Evolutionary conservation across 1,284 basidiomycete genomes (phyloP).

Genomic region (Paramarasmius palmivorus): DNA sequence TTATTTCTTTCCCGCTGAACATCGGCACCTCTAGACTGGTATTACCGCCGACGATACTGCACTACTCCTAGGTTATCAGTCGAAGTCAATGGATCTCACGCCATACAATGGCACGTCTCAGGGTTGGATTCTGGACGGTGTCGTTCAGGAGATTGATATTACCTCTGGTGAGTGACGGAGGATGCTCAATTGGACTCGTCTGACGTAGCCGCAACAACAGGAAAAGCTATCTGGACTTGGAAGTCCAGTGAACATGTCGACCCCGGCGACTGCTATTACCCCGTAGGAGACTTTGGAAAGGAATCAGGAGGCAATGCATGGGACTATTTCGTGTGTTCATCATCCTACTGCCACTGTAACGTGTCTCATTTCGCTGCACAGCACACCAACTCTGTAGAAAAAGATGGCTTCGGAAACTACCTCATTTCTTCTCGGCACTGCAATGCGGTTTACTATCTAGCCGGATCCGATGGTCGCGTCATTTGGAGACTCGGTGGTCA

Average conservation of each 20-base stretch:
- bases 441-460: slow-evolving; percentile 14
- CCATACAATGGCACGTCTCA: background rate
- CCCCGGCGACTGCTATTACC: slow-evolving; percentile 9
- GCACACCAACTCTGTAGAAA: slow-evolving; percentile 15
- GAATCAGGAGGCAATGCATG: slow-evolving; percentile 4
- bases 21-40: background rate
- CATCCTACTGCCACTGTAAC: no score
- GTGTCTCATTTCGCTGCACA: background rate
- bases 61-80: background rate
- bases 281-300: background rate
- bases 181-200: no score
- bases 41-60: background rate
- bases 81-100: background rate
- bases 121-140: background rate
- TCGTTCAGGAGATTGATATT: background rate
- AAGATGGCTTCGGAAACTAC: slow-evolving; percentile 17
- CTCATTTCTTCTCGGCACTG: slow-evolving; percentile 19
- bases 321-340: slow-evolving; percentile 12
- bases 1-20: no score
- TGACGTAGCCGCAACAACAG: no score
- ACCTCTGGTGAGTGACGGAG: no score
- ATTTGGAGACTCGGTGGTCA: slow-evolving; percentile 19
- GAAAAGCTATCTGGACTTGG: slow-evolving; percentile 14
- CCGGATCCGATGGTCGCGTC: slow-evolving; percentile 15
- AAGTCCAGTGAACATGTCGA: slow-evolving; percentile 12